Conservation (phyloP, 108 stramenopile genomes). For the Cyclostephanos tholiformis region DNA sequence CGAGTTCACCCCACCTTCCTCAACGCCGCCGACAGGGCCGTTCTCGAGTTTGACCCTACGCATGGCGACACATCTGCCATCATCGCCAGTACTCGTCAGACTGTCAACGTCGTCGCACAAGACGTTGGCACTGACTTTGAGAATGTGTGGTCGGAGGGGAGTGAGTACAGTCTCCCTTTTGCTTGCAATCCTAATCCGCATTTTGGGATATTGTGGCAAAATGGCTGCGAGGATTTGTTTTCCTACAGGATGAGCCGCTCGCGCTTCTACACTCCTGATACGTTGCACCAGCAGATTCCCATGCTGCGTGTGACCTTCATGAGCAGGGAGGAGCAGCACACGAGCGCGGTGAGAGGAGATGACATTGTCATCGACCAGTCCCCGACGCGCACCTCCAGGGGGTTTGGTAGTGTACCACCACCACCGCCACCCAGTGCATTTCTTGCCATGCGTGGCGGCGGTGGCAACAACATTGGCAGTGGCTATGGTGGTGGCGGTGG, state of each 20-base stretch:
- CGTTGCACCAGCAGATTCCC: not conserved
- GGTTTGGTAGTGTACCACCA: not conserved
- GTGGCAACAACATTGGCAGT: not conserved
- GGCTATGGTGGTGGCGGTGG: not conserved
- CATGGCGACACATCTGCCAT: slow-evolving; percentile 2
- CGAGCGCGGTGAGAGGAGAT: not conserved
- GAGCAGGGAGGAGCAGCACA: not conserved
- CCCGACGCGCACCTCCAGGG: slow-evolving; percentile 1
- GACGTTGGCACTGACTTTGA: not conserved
- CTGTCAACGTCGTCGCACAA: not conserved
- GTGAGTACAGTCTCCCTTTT: slow-evolving; percentile 1
- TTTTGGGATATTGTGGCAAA: not conserved
- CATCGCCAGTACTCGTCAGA: not conserved
- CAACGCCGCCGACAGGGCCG: slow-evolving; percentile 1
- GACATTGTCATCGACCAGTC: not conserved
- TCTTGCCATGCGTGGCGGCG: slow-evolving; percentile 1
- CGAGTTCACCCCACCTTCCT: not conserved
- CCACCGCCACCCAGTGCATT: not conserved
- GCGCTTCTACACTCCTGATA: not conserved
- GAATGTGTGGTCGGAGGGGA: not conserved
- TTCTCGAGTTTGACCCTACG: not conserved
- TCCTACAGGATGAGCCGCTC: not conserved
- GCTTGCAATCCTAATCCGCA: not conserved
- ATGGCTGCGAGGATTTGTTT: not conserved
- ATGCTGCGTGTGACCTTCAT: not conserved